Percentiles rank a stretch among this genome's conserved stretches.
phyloP scores from a whole-genome alignment of 176 grass and related monocot genomes.

The Thalia dealbata region DNA sequence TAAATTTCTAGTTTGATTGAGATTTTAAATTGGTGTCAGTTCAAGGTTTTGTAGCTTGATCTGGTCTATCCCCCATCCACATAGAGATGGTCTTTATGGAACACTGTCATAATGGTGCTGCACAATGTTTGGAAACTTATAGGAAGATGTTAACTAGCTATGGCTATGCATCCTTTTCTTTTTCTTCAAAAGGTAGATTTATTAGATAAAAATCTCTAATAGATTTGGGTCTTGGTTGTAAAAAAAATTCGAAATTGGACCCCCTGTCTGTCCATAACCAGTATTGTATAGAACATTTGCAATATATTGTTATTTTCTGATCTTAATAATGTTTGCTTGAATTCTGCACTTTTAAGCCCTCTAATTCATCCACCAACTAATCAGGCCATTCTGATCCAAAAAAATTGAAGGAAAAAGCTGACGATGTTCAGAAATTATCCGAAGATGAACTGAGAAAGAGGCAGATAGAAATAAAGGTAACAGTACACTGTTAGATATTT shows the following conservation, averaged over 20 bases:
- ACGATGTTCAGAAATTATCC: constrained; percentile 50
- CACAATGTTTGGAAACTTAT: neutral
- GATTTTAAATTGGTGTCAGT: neutral
- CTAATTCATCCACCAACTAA: constrained; percentile 6
- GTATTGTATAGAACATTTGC: neutral
- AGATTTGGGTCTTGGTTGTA: neutral
- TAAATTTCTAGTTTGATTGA: neutral
- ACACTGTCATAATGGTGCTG: no score
- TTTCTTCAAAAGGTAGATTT: neutral
- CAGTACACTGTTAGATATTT: neutral
- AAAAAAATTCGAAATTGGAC: neutral
- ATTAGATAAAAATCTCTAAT: neutral
- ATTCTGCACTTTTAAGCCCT: neutral
- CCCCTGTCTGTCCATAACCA: neutral
- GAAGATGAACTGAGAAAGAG: constrained; percentile 45
- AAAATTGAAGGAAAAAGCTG: constrained; percentile 70
- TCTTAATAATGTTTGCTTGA: neutral
- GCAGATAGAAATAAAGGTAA: constrained; percentile 70
- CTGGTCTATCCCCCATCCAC: no score
- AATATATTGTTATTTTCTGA: neutral
- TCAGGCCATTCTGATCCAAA: constrained; percentile 83
- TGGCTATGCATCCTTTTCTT: neutral
- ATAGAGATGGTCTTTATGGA: no score
- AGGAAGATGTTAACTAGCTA: neutral
- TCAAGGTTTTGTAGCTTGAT: neutral